Evolutionary conservation across 164 flowering plant genomes (phyloP), one percentile per base, ranked within the genome.

Genomic region (Magnolia kwangsiensis): DNA sequence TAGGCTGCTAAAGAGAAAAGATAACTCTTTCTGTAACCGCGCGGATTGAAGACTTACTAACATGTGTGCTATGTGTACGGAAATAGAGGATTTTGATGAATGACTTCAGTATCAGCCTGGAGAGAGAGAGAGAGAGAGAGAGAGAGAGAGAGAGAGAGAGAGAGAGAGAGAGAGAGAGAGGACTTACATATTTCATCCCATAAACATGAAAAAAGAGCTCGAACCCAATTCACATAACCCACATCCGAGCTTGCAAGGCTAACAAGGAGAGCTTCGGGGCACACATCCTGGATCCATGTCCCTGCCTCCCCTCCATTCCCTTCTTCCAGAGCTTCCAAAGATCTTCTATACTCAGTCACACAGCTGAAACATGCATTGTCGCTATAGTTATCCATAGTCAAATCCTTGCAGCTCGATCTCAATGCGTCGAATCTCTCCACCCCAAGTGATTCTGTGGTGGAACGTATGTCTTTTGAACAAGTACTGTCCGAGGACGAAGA

Each of bases 161-260:
- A 24, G 7, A 65, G 20, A 78, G 73, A 19, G 4, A 10, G 50
- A 51, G 10, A 20, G 16, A 27, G 31, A 16, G 58, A 31, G 6
- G 21, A 27, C 81, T 81, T 73, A 81, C 83, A 1, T 14, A 76
- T 78, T 67, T 81, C 81, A 69, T 78, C 78, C 81, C 81, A 72
- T 59, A 81, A 76, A 65, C 83, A 81, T n/a, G 81, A 75, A 70
- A 81, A 81, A 58, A 76, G 67, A 8, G 72, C 81, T 24, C 75
- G 67, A 78, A 78, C 83, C 79, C 78, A 78, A 37, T 69, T 66
- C 65, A 16, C 2, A 19, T 81, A 81, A 18, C 65, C 63, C 8
- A 51, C 71, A 51, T 81, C 78, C 31, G 77, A 67, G 83, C 81
- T 81, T 37, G 83, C 83, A 72, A 81, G 76, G 72, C 68, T 73